phyloP scores from a whole-genome alignment of 2,329 filamentous ascomycete genomes.

The Diaporthe humulicola region DNA sequence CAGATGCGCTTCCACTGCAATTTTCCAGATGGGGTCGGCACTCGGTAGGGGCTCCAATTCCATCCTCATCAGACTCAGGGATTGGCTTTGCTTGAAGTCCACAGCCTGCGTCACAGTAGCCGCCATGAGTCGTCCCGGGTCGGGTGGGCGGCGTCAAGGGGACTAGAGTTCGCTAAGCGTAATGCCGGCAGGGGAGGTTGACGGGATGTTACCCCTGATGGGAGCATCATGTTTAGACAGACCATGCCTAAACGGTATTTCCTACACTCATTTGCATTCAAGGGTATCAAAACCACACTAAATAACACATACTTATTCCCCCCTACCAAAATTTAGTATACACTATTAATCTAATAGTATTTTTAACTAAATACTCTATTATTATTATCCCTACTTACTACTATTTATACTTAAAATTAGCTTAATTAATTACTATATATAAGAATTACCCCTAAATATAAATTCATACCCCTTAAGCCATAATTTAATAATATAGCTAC shows the following conservation, averaged over 20 bases:
- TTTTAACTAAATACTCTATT: too few species aligned
- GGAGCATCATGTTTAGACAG: slow-evolving; percentile 16
- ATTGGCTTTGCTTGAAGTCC: background rate
- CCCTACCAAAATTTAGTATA: too few species aligned
- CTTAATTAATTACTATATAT: too few species aligned
- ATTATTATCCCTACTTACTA: too few species aligned
- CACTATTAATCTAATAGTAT: too few species aligned
- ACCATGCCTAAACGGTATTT: slow-evolving; percentile 21
- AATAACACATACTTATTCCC: too few species aligned
- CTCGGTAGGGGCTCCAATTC: slow-evolving; percentile 17
- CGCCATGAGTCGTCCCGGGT: slow-evolving; percentile 34
- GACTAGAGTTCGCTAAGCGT: slow-evolving; percentile 29
- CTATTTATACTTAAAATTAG: too few species aligned
- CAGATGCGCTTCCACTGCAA: slow-evolving; percentile 35
- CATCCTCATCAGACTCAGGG: background rate
- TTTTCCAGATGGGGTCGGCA: slow-evolving; percentile 30
- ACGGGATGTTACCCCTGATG: slow-evolving; percentile 26
- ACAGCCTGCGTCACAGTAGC: slow-evolving; percentile 30
- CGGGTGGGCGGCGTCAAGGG: slow-evolving; percentile 8
- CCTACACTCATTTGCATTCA: too few species aligned
- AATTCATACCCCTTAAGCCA: too few species aligned
- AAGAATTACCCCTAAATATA: too few species aligned
- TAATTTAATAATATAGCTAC: too few species aligned
- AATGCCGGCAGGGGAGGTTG: background rate
- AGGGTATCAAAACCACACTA: too few species aligned